phyloP scores from a whole-genome alignment of 257 asterid species.

The Ophiorrhiza pumila region DNA sequence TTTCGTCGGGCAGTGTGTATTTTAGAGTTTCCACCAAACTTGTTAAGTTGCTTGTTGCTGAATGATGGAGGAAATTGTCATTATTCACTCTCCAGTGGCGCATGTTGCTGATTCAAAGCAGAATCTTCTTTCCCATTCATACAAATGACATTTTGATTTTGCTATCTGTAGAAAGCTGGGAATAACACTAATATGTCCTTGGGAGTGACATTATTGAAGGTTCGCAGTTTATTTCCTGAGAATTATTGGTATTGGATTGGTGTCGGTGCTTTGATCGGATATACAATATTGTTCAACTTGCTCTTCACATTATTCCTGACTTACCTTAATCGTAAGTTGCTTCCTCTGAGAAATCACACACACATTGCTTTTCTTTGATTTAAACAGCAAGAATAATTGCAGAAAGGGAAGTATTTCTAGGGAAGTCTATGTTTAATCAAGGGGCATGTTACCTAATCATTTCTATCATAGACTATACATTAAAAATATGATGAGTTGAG shows the following conservation, averaged over 20 bases:
- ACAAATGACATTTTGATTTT: conserved; percentile 15
- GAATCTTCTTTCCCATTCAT: background rate
- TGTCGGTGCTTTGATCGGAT: conserved; percentile 81
- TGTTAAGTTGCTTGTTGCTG: background rate
- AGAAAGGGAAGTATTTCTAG: background rate
- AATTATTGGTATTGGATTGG: conserved; percentile 98
- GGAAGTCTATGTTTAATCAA: background rate
- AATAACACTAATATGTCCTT: conserved; percentile 47
- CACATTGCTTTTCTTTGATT: conserved; percentile 7
- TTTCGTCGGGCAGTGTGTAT: background rate
- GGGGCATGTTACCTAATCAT: background rate
- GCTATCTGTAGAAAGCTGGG: conserved; percentile 50
- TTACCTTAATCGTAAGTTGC: conserved; percentile 71
- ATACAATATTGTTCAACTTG: conserved; percentile 65
- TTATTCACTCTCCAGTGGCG: background rate
- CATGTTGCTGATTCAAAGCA: background rate
- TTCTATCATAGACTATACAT: background rate
- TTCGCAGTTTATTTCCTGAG: conserved; percentile 77
- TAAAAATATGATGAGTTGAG: background rate
- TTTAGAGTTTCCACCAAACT: background rate
- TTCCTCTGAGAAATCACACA: conserved; percentile 13
- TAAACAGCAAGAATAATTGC: background rate
- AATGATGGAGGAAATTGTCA: background rate
- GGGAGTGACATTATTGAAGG: conserved; percentile 69
- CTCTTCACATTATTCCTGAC: conserved; percentile 72